Evolutionary conservation across 345 rosid species (phyloP).

Genomic region (Excoecaria cochinchinensis): DNA sequence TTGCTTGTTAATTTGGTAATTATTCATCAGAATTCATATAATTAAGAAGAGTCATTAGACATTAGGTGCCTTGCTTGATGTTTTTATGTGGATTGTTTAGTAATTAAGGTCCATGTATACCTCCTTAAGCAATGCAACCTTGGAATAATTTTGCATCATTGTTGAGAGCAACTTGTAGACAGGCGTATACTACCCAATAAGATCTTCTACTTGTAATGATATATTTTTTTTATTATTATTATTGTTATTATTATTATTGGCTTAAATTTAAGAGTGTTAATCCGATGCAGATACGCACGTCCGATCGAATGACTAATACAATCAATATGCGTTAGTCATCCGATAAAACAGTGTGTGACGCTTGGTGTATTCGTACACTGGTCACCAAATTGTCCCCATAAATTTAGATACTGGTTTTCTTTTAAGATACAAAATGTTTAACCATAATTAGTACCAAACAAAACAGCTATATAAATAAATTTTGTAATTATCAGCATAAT

Average conservation of each 20-base stretch:
- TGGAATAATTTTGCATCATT: constrained; percentile 4
- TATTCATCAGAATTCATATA: not conserved
- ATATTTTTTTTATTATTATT: not conserved
- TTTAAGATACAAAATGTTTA: too few species aligned
- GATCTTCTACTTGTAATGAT: not conserved
- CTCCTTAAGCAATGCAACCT: constrained; percentile 16
- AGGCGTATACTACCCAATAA: not conserved
- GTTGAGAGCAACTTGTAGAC: constrained; percentile 13
- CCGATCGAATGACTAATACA: too few species aligned
- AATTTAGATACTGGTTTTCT: not conserved
- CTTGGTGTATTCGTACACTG: too few species aligned
- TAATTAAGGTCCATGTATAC: constrained; percentile 4
- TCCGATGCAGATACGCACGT: too few species aligned
- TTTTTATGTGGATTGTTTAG: constrained; percentile 13
- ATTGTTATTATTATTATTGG: not conserved
- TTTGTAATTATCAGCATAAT: too few species aligned
- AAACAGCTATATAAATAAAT: too few species aligned
- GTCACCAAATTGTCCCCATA: not conserved
- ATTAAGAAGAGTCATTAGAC: not conserved
- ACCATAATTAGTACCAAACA: too few species aligned
- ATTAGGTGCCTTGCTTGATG: constrained; percentile 16
- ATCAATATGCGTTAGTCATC: too few species aligned
- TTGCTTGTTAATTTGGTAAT: constrained; percentile 4
- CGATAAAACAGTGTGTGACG: too few species aligned
- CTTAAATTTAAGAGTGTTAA: not conserved